Evolutionary conservation across 2,329 filamentous ascomycete genomes (phyloP).

Genomic region (Fusarium multiceps): DNA sequence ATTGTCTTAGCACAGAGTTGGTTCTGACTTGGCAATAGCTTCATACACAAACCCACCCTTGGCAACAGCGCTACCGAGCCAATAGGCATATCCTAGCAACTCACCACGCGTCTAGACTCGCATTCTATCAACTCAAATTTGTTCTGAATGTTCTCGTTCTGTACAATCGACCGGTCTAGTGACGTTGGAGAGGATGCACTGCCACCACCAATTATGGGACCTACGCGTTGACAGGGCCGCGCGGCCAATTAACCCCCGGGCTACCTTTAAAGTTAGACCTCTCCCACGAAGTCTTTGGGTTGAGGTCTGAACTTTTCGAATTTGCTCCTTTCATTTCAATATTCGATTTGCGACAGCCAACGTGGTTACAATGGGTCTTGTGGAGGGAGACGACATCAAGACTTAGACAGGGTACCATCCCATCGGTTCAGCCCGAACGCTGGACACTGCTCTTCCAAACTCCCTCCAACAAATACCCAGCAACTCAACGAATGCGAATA

Average conservation of each 20-base stretch:
- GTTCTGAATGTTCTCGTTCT: neutral
- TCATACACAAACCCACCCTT: neutral
- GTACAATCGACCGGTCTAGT: neutral
- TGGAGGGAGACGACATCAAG: neutral
- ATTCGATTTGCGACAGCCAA: neutral
- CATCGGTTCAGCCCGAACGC: neutral
- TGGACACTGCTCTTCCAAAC: neutral
- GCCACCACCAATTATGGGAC: constrained; percentile 40
- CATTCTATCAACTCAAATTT: neutral
- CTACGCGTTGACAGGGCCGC: constrained; percentile 35
- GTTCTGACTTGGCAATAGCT: neutral
- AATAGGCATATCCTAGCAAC: neutral
- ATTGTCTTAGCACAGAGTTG: neutral
- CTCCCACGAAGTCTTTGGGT: neutral
- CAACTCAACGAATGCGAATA: neutral
- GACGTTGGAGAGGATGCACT: constrained; percentile 38
- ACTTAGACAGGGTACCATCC: neutral
- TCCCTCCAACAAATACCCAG: neutral
- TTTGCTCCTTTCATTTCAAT: neutral
- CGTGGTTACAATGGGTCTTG: neutral
- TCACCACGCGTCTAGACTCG: neutral
- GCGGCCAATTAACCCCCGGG: constrained; percentile 27
- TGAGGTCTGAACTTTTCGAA: neutral
- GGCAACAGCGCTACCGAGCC: neutral
- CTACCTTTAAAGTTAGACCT: constrained; percentile 22